These are phyloP conservation scores for Turnera subulata DNA, from an alignment of 345 rosid genomes.

Conservation along the genomic window DNA sequence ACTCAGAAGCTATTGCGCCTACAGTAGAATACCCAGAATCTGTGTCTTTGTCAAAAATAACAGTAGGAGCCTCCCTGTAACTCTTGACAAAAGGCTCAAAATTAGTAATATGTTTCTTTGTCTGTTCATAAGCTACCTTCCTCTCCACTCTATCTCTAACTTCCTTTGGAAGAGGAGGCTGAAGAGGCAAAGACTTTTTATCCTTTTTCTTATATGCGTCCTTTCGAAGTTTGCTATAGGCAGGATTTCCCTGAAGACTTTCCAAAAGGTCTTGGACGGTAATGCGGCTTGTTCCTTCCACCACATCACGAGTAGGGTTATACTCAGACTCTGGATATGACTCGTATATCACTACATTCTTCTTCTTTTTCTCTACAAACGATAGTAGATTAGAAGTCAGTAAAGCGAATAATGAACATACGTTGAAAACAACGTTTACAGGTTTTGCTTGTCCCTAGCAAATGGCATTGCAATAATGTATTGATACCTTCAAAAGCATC, in stretches of 20 bases:
- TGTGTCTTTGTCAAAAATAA: conserved; percentile 67
- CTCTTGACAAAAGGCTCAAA: conserved; percentile 79
- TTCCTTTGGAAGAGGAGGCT: conserved; percentile 74
- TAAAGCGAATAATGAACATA: too few species aligned
- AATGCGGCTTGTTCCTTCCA: conserved; percentile 60
- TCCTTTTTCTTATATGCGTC: conserved; percentile 36
- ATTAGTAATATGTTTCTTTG: conserved; percentile 59
- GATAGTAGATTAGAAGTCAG: neutral
- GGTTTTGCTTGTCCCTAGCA: neutral
- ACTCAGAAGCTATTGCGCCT: conserved; percentile 89
- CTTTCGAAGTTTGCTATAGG: conserved; percentile 53
- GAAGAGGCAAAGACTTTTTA: conserved; percentile 49
- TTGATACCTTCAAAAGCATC: conserved; percentile 69
- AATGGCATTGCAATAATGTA: neutral
- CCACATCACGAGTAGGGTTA: conserved; percentile 78
- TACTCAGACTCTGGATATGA: conserved; percentile 87
- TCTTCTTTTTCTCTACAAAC: conserved; percentile 55
- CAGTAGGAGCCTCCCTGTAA: conserved; percentile 82
- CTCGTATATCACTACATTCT: conserved; percentile 54
- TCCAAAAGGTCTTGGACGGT: conserved; percentile 61
- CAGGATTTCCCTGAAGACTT: conserved; percentile 62
- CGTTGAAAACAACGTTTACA: neutral
- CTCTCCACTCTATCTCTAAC: conserved; percentile 74
- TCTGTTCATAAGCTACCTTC: conserved; percentile 49
- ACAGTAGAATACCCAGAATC: conserved; percentile 74